Evolutionary conservation across 2,329 filamentous ascomycete genomes (phyloP).

Genomic region (Trichoderma aggressivum): DNA sequence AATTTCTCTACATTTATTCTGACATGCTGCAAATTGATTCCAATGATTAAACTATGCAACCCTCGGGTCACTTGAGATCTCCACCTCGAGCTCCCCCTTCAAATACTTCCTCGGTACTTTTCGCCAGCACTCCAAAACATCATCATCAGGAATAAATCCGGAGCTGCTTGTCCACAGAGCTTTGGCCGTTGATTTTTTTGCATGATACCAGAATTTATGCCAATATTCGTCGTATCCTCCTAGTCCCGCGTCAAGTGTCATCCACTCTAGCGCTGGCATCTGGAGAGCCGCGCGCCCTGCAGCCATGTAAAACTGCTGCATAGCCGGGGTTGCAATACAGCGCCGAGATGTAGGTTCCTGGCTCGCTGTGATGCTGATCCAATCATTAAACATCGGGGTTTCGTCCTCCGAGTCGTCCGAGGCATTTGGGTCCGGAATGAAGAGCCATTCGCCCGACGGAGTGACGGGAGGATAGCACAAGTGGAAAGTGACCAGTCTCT

Average conservation of each 20-base stretch:
- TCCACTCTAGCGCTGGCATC: background rate
- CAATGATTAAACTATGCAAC: background rate
- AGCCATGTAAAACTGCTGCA: background rate
- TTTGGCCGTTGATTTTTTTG: background rate
- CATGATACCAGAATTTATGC: background rate
- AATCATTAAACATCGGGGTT: background rate
- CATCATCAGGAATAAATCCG: background rate
- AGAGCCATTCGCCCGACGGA: background rate
- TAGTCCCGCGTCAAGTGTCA: background rate
- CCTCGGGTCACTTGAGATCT: background rate
- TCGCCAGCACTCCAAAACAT: background rate
- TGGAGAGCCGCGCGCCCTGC: background rate
- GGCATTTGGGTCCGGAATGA: background rate
- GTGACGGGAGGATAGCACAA: background rate
- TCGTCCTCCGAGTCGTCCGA: background rate
- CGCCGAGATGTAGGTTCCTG: background rate
- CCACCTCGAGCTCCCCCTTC: background rate
- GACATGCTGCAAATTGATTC: background rate
- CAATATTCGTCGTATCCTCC: background rate
- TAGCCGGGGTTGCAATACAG: background rate
- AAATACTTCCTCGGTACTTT: background rate
- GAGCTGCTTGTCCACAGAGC: background rate
- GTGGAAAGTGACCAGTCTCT: background rate
- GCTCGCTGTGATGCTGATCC: background rate
- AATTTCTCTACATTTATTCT: background rate